Conservation (phyloP, 2,329 filamentous ascomycete species). For the Rachicladosporium sp. region DNA sequence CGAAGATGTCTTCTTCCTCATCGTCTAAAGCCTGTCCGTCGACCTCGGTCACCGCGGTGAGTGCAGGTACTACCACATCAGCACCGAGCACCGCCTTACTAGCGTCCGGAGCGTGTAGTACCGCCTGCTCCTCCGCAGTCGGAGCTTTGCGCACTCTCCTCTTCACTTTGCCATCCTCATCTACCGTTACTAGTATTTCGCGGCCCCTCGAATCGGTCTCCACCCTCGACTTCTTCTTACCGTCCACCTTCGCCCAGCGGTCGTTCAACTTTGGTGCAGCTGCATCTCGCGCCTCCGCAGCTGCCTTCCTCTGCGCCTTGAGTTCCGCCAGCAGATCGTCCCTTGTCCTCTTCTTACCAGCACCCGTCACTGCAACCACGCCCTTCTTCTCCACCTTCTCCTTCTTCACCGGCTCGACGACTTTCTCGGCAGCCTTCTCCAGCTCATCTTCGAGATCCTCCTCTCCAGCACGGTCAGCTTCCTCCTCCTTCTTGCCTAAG, state of each 20-base stretch:
- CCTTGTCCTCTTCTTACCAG: slow-evolving; percentile 40
- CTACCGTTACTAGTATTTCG: slow-evolving; percentile 47
- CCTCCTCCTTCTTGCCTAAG: slow-evolving; percentile 28
- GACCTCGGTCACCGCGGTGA: slow-evolving; percentile 1
- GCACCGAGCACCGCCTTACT: slow-evolving; percentile 22
- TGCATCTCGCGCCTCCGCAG: slow-evolving; percentile 30
- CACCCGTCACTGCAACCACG: slow-evolving; percentile 30
- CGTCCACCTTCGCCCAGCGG: slow-evolving; percentile 26
- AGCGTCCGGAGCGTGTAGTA: slow-evolving; percentile 14
- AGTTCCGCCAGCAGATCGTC: slow-evolving; percentile 49
- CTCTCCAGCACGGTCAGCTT: slow-evolving; percentile 12
- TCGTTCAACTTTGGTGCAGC: slow-evolving; percentile 31
- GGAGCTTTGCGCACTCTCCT: slow-evolving; percentile 43
- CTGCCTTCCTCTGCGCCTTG: slow-evolving; percentile 41
- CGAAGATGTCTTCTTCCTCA: slow-evolving; percentile 51
- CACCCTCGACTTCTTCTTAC: slow-evolving; percentile 41
- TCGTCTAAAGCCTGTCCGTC: slow-evolving; percentile 21
- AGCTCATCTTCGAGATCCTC: slow-evolving; percentile 33
- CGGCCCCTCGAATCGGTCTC: slow-evolving; percentile 44
- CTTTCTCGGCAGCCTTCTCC: slow-evolving; percentile 48
- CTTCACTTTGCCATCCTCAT: slow-evolving; percentile 49
- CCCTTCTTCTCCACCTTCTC: slow-evolving; percentile 43
- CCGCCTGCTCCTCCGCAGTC: slow-evolving; percentile 22
- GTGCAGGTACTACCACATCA: slow-evolving; percentile 17
- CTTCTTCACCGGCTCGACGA: slow-evolving; percentile 55